Evolutionary conservation across 1,284 basidiomycete genomes (phyloP).

Genomic region (Pseudozyma tsukubaensis): DNA sequence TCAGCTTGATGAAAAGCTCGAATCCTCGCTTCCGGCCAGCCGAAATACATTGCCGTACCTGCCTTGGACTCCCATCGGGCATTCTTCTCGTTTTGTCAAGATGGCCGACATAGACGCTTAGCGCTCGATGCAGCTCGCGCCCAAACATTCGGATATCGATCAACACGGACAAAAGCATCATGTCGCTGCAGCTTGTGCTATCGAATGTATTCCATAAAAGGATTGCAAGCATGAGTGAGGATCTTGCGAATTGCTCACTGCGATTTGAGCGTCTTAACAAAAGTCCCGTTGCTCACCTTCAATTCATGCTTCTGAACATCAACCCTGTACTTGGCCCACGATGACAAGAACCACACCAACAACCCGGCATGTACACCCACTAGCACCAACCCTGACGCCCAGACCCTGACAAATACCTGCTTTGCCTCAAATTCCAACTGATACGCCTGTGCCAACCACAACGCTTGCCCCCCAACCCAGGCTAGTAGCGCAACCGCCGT

Average conservation of each 20-base stretch:
- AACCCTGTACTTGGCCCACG: slow-evolving; percentile 49
- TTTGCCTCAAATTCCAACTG: slow-evolving; percentile 62
- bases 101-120: too few species aligned
- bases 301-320: slow-evolving; percentile 36
- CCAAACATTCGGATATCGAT: too few species aligned
- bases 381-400: slow-evolving; percentile 56
- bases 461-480: slow-evolving; percentile 77
- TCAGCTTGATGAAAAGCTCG: too few species aligned
- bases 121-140: too few species aligned
- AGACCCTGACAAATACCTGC: slow-evolving; percentile 57
- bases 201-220: neutral
- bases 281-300: slow-evolving; percentile 1
- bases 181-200: neutral
- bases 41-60: neutral
- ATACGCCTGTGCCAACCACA: slow-evolving; percentile 66
- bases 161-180: too few species aligned
- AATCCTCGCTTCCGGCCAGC: neutral
- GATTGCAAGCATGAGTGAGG: neutral
- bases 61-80: neutral
- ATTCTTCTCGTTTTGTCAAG: too few species aligned
- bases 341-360: slow-evolving; percentile 45
- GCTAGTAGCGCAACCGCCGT: slow-evolving; percentile 69
- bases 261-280: slow-evolving; percentile 33
- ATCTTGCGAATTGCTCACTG: slow-evolving; percentile 9
- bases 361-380: slow-evolving; percentile 49